A percentile compares a stretch with the other conserved stretches of the same genome.
phyloP scores from a whole-genome alignment of 768 basidiomycete genomes.

The Suillus fuscotomentosus region DNA sequence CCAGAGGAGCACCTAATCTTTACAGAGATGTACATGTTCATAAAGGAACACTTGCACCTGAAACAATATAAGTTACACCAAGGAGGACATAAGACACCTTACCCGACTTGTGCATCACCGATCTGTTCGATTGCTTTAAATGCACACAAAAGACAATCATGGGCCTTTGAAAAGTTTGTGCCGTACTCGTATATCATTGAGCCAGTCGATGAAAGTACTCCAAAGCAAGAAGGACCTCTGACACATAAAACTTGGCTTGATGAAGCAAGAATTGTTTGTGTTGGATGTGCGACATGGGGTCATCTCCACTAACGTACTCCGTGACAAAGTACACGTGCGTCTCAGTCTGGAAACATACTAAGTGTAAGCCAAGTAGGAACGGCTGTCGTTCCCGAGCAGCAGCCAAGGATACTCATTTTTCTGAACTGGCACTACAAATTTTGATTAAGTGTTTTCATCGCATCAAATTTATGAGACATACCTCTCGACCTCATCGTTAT shows the following conservation, averaged over 20 bases:
- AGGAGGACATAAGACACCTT: constrained; percentile 22
- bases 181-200: constrained; percentile 60
- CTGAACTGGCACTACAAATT: constrained; percentile 85
- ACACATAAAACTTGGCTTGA: constrained; percentile 98
- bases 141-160: constrained; percentile 54
- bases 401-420: constrained; percentile 96
- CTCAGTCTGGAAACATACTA: constrained; percentile 96
- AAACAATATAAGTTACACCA: constrained; percentile 7
- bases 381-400: constrained; percentile 98
- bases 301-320: constrained; percentile 99
- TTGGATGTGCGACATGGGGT: constrained; percentile 99
- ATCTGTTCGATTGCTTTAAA: constrained; percentile 47
- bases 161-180: constrained; percentile 49
- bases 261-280: constrained; percentile 98
- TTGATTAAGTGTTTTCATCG: constrained; percentile 8
- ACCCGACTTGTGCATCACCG: constrained; percentile 35
- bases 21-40: constrained; percentile 46
- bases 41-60: constrained; percentile 57
- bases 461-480: constrained; percentile 32
- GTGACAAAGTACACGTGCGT: constrained; percentile 99
- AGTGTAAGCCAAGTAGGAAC: constrained; percentile 94
- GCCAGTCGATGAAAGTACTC: constrained; percentile 86
- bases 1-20: constrained; percentile 43
- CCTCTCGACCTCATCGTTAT: constrained; percentile 99
- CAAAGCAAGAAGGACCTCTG: constrained; percentile 91